These are phyloP conservation scores for Verticillium isaacii DNA, from an alignment of 2,329 filamentous ascomycete genomes.

Conservation along the genomic window DNA sequence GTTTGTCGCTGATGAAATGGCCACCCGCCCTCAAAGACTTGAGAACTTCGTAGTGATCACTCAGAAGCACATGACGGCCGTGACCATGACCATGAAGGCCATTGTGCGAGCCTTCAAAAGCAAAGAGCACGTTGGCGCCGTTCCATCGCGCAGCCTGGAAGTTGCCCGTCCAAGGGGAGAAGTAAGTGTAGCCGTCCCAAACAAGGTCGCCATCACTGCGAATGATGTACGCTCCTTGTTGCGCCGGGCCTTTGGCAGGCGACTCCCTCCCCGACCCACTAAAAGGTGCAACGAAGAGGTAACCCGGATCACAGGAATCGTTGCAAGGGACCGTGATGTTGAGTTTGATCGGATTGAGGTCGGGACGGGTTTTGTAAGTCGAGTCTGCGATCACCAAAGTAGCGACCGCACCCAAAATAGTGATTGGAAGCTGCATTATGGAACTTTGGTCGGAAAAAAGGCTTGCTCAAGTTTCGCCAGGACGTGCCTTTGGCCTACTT, in stretches of 20 bases:
- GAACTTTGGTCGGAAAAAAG: neutral
- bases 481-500: neutral
- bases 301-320: slow-evolving; percentile 32
- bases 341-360: slow-evolving; percentile 25
- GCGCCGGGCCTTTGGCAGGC: slow-evolving; percentile 36
- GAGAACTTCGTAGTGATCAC: slow-evolving; percentile 50
- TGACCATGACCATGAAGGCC: slow-evolving; percentile 47
- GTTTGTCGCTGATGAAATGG: slow-evolving; percentile 23
- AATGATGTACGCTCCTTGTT: slow-evolving; percentile 52
- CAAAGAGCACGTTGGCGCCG: slow-evolving; percentile 46
- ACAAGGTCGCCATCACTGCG: slow-evolving; percentile 48
- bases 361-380: slow-evolving; percentile 14
- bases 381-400: slow-evolving; percentile 4
- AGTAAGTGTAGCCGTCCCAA: slow-evolving; percentile 52
- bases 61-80: slow-evolving; percentile 47
- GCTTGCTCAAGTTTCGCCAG: neutral
- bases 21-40: slow-evolving; percentile 33
- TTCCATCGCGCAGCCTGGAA: slow-evolving; percentile 47
- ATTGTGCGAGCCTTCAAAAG: slow-evolving; percentile 50
- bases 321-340: slow-evolving; percentile 37
- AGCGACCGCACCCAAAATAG: neutral
- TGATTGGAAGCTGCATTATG: neutral
- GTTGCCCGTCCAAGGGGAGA: slow-evolving; percentile 47
- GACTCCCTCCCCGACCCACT: slow-evolving; percentile 30
- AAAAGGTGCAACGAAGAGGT: slow-evolving; percentile 38